Evolutionary conservation across 148 eudicot genomes (phyloP).

Genomic region (Rhododendron molle): DNA sequence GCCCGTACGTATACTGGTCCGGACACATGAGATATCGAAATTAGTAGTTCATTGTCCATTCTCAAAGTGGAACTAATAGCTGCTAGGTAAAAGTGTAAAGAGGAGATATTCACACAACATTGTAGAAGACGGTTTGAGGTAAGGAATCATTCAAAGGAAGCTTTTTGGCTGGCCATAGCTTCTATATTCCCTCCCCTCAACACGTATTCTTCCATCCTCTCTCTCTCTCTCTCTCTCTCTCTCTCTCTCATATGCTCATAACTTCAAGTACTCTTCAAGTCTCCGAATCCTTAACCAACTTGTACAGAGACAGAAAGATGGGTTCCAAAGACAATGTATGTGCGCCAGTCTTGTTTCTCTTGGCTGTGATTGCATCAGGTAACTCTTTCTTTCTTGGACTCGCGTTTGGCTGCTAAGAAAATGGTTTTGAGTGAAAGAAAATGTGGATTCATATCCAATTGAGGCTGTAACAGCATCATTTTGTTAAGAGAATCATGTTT

Average conservation of each 20-base stretch:
- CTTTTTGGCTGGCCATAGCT: constrained; percentile 14
- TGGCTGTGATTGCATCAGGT: constrained; percentile 14
- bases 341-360: not conserved
- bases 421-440: not conserved
- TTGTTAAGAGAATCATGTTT: not conserved
- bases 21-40: not conserved
- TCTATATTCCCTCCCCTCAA: constrained; percentile 18
- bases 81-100: not conserved
- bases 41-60: not conserved
- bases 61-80: not conserved
- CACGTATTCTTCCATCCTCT: constrained; percentile 32
- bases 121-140: constrained; percentile 13
- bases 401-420: not conserved
- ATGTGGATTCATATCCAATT: not conserved
- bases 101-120: not conserved
- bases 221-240: not conserved
- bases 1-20: not conserved
- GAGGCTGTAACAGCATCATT: not conserved
- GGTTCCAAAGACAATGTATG: not conserved
- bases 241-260: not conserved
- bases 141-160: constrained; percentile 29
- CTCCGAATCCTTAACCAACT: not conserved
- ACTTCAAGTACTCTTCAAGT: not conserved
- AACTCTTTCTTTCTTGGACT: not conserved
- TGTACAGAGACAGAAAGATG: constrained; percentile 7